phyloP scores from a whole-genome alignment of 2,329 filamentous ascomycete genomes.

The Aspergillus brunneoviolaceus region DNA sequence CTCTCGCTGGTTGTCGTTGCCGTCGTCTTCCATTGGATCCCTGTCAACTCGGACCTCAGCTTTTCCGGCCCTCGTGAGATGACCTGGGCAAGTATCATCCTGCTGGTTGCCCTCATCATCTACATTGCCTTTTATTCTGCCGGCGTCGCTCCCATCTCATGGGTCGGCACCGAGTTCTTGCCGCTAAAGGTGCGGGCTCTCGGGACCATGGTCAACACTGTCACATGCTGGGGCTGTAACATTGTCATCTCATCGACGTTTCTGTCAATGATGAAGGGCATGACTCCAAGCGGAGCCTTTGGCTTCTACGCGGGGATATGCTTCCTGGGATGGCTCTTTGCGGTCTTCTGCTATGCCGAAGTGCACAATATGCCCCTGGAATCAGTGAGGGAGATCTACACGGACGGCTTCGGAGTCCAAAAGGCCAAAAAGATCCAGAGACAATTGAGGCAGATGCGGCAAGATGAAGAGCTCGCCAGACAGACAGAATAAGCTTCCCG shows the following conservation, averaged over 20 bases:
- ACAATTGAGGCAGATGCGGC: conserved; percentile 21
- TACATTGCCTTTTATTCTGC: conserved; percentile 48
- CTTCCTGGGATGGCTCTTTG: conserved; percentile 35
- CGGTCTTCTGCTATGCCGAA: conserved; percentile 55
- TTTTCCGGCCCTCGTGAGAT: conserved; percentile 17
- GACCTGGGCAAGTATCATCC: conserved; percentile 36
- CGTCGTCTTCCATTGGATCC: conserved; percentile 49
- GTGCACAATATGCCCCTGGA: conserved; percentile 58
- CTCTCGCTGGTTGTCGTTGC: conserved; percentile 44
- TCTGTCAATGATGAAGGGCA: conserved; percentile 46
- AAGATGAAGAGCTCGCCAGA: neutral
- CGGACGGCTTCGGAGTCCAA: conserved; percentile 49
- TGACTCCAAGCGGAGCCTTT: conserved; percentile 51
- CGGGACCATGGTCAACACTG: conserved; percentile 47
- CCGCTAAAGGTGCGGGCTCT: conserved; percentile 51
- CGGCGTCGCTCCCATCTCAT: conserved; percentile 47
- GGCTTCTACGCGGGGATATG: conserved; percentile 54
- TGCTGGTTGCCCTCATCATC: conserved; percentile 47
- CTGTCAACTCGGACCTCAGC: conserved; percentile 43
- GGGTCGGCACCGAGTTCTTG: conserved; percentile 50
- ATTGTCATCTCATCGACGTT: conserved; percentile 14
- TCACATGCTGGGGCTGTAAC: conserved; percentile 26
- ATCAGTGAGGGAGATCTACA: conserved; percentile 53
- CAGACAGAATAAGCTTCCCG: neutral
- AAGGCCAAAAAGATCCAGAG: conserved; percentile 43